phyloP scores from a whole-genome alignment of 2,329 filamentous ascomycete species.

The Bipolaris sorokiniana region DNA sequence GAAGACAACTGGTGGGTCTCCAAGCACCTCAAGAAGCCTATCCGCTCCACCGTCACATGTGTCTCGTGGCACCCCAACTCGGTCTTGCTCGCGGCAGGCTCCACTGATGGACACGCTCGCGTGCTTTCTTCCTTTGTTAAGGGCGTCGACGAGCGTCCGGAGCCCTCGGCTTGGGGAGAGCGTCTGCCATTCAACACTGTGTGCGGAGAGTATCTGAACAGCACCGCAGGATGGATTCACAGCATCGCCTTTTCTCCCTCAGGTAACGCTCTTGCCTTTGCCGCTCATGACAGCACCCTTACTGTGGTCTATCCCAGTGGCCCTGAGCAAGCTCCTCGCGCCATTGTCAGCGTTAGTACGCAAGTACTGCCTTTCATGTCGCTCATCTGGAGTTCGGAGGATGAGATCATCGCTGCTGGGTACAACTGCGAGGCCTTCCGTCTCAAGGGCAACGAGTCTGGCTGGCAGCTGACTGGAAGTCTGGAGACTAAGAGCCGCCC shows the following conservation, averaged over 20 bases:
- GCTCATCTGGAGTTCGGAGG: slow-evolving; percentile 88
- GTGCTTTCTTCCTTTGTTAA: slow-evolving; percentile 98
- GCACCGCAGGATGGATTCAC: slow-evolving; percentile 96
- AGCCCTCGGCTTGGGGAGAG: slow-evolving; percentile 91
- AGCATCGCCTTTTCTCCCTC: slow-evolving; percentile 90
- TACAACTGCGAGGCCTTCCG: slow-evolving; percentile 90
- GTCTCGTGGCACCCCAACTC: slow-evolving; percentile 98
- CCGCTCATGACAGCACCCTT: slow-evolving; percentile 93
- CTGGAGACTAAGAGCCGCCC: slow-evolving; percentile 74
- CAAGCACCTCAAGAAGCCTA: slow-evolving; percentile 99
- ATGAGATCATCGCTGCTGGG: slow-evolving; percentile 92
- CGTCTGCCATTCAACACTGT: slow-evolving; percentile 97
- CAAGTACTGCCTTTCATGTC: slow-evolving; percentile 92
- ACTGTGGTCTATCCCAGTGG: slow-evolving; percentile 94
- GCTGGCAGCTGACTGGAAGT: slow-evolving; percentile 84
- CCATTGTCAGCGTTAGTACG: slow-evolving; percentile 88
- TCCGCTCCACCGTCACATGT: slow-evolving; percentile 94
- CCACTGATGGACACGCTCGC: slow-evolving; percentile 94
- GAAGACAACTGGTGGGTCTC: slow-evolving; percentile 99
- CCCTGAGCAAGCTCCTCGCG: slow-evolving; percentile 86
- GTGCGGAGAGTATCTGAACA: slow-evolving; percentile 94
- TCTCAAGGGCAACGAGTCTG: slow-evolving; percentile 76
- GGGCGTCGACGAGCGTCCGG: slow-evolving; percentile 84
- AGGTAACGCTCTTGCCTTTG: slow-evolving; percentile 91
- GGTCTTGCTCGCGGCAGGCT: slow-evolving; percentile 90